A percentile compares a stretch with the other conserved stretches of the same genome.
These are phyloP conservation scores for Straminergon stramineum DNA, from an alignment of 225 moss, liverwort and hornwort genomes.

Conservation along the genomic window DNA sequence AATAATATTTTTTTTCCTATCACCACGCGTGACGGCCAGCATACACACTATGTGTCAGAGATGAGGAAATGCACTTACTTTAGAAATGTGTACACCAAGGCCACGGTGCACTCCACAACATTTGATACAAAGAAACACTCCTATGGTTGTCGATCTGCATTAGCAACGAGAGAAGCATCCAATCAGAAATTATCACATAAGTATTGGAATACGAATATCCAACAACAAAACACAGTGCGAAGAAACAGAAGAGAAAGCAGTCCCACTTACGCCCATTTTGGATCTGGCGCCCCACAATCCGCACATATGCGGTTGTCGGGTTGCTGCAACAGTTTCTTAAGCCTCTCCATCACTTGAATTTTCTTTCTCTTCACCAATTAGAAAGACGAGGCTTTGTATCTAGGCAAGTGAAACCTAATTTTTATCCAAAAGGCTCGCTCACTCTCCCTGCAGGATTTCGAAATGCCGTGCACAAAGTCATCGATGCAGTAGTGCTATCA, in stretches of 20 bases:
- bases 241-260: not conserved
- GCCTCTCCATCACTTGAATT: constrained; percentile 47
- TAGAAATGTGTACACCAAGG: constrained; percentile 70
- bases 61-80: constrained; percentile 18
- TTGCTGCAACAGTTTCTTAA: constrained; percentile 58
- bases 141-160: constrained; percentile 80
- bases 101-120: constrained; percentile 97
- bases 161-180: not conserved
- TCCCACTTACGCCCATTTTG: constrained; percentile 93
- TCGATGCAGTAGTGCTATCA: not conserved
- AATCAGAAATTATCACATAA: not conserved
- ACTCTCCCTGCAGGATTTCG: not conserved
- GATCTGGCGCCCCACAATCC: constrained; percentile 74
- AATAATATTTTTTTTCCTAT: not conserved
- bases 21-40: not conserved
- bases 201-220: not conserved
- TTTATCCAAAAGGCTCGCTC: not conserved
- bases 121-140: constrained; percentile 95
- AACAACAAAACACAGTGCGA: not conserved
- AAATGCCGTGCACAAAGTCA: not conserved
- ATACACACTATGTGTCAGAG: not conserved
- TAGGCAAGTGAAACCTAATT: not conserved
- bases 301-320: constrained; percentile 83
- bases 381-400: not conserved
- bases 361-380: not conserved